These are phyloP conservation scores for Testicularia cyperi DNA, from an alignment of 1,284 basidiomycete species.

Conservation along the genomic window DNA sequence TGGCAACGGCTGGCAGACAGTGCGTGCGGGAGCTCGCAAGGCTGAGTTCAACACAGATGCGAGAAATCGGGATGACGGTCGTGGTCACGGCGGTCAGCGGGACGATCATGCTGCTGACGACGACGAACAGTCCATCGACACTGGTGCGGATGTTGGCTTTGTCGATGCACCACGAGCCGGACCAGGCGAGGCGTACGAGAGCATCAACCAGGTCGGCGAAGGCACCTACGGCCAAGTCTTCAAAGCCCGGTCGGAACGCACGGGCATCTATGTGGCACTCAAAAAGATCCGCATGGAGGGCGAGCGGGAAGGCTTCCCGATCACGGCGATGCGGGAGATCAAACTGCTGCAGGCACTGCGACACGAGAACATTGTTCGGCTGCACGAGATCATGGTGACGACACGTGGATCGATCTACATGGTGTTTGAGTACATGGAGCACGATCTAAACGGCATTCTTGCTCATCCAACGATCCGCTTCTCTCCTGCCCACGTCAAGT, in stretches of 20 bases:
- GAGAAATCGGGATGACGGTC: no score
- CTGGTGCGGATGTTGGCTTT: no score
- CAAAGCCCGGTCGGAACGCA: constrained; percentile 83
- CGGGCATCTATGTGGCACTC: constrained; percentile 78
- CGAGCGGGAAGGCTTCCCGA: constrained; percentile 95
- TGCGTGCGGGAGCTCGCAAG: background rate
- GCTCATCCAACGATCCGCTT: constrained; percentile 85
- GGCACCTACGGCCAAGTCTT: constrained; percentile 99
- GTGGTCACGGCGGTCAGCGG: no score
- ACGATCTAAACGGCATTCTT: constrained; percentile 92
- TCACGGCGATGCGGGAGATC: constrained; percentile 98
- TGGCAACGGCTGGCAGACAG: background rate
- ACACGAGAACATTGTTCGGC: constrained; percentile 83
- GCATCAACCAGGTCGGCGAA: constrained; percentile 92
- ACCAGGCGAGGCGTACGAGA: constrained; percentile 71
- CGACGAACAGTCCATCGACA: no score
- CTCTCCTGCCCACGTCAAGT: constrained; percentile 84
- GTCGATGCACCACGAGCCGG: constrained; percentile 22
- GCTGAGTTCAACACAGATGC: no score
- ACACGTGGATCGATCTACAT: constrained; percentile 85
- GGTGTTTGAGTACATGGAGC: constrained; percentile 99
- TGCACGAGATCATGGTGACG: constrained; percentile 99
- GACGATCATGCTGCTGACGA: no score
- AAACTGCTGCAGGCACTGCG: constrained; percentile 88
- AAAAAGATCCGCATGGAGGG: constrained; percentile 98